Evolutionary conservation across 2,329 filamentous ascomycete genomes (phyloP), one percentile per base, ranked within the genome.

Genomic region (Lasiodiplodia citricola): DNA sequence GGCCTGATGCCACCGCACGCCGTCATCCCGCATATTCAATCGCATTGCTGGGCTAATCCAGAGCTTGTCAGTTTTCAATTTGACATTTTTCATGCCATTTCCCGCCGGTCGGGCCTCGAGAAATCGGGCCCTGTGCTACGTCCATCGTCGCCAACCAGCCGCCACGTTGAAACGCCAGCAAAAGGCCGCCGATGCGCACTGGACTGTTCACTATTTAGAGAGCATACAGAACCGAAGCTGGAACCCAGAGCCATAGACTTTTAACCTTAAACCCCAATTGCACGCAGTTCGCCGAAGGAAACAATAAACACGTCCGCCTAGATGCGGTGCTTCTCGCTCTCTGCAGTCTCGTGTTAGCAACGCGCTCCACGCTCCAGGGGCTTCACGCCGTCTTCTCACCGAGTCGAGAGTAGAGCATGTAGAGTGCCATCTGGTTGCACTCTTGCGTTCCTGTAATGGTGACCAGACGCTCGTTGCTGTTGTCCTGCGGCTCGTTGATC

Each of bases 381-480:
- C 10, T 11, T 35, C 18, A 14, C 1, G 41, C 23, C 21, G 47
- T 35, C 21, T 56, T 28, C 86, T 83, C 77, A 97, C 96, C 96
- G 80, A 99, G 91, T 86, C 96, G 90, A 70, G 93, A 96, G 83
- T 99, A 99, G 67, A 99, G 88, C 94, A 99, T 97, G 83, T 98
- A 99, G 68, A 99, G 84, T n/a, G 96, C 96, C 94, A 99, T 98
- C 77, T 97, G 93, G 83, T 99, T 99, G 85, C 94, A 97, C 82
- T 99, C 96, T 75, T 96, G 94, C 6, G 96, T 98, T 72, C 96
- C 96, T 2, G 96, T 97, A 74, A 99, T 97, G 18, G 96, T 99
- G 69, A 99, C 96, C 70, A 99, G 85, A 71, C 96, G 91, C 85
- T 99, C 96, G 77, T 98, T 99, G 86, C 93, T 98, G 83, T 97